Percentiles rank a stretch among this genome's conserved stretches.
Evolutionary conservation across 257 asterid genomes (phyloP).

Genomic region (Solanum tarapatanum): DNA sequence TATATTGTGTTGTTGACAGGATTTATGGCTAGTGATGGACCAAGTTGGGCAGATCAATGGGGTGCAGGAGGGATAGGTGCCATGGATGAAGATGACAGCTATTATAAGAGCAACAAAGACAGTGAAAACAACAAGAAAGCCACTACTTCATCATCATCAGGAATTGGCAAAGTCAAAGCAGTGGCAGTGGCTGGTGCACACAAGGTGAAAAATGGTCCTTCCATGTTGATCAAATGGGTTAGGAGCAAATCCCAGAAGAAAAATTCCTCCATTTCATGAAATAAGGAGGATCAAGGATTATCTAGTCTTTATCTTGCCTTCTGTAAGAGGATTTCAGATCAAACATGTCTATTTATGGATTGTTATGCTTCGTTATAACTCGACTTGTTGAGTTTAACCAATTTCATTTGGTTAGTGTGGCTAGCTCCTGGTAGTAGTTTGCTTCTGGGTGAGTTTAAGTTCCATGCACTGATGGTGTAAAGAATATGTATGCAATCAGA

Average conservation of each 20-base stretch:
- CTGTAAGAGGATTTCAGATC: not conserved
- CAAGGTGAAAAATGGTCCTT: slow-evolving; percentile 52
- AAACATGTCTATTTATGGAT: not conserved
- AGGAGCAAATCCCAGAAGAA: slow-evolving; percentile 66
- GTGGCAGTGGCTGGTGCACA: slow-evolving; percentile 45
- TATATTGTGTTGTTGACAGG: not conserved
- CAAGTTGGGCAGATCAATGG: slow-evolving; percentile 99
- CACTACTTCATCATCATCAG: slow-evolving; percentile 12
- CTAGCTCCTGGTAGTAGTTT: not conserved
- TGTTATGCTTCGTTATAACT: not conserved
- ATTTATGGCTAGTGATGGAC: slow-evolving; percentile 51
- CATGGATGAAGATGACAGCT: slow-evolving; percentile 29
- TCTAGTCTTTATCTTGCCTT: not conserved
- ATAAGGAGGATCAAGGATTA: not conserved
- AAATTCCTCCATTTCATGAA: slow-evolving; percentile 23
- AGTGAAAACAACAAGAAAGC: slow-evolving; percentile 25
- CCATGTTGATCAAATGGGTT: slow-evolving; percentile 59
- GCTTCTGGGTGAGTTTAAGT: not conserved
- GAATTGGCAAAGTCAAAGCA: slow-evolving; percentile 59
- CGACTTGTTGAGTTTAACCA: not conserved
- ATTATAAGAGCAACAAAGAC: slow-evolving; percentile 24
- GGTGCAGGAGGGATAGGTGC: slow-evolving; percentile 87
- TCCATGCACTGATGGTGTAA: not conserved
- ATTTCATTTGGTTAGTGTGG: not conserved
- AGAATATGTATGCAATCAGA: not conserved